Evolutionary conservation across 1,284 basidiomycete species (phyloP).

Genomic region (Ceratobasidium sp.): DNA sequence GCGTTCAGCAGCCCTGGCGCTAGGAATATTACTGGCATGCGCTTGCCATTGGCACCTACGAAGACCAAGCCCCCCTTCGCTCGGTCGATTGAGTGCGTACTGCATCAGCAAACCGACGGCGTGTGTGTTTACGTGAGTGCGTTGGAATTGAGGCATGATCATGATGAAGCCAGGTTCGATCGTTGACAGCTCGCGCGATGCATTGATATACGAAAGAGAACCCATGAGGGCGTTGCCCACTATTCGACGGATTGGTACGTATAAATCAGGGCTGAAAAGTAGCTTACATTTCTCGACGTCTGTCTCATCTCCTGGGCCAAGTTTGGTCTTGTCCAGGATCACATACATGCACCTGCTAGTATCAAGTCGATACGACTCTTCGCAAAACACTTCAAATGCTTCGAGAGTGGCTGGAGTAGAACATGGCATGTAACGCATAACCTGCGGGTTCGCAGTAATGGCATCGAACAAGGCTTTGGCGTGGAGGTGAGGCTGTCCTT

Average conservation of each 20-base stretch:
- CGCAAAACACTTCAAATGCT: conserved; percentile 19
- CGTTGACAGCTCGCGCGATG: conserved; percentile 41
- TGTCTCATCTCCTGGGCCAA: background rate
- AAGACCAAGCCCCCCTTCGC: conserved; percentile 59
- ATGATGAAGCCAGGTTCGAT: conserved; percentile 47
- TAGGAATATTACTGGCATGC: conserved; percentile 58
- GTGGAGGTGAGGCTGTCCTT: conserved; percentile 31
- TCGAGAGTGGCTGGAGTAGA: conserved; percentile 4
- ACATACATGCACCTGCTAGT: conserved; percentile 43
- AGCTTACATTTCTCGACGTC: background rate
- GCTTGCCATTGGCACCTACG: conserved; percentile 69
- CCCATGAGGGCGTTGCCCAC: conserved; percentile 33
- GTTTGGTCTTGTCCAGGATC: conserved; percentile 44
- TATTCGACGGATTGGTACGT: background rate
- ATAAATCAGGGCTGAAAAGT: background rate
- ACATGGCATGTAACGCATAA: conserved; percentile 37
- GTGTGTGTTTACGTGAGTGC: conserved; percentile 67
- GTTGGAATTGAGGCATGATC: conserved; percentile 57
- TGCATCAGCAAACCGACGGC: conserved; percentile 64
- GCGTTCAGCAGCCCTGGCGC: conserved; percentile 59
- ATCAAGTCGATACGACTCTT: conserved; percentile 34
- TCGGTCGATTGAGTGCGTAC: conserved; percentile 59
- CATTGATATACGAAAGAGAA: conserved; percentile 45
- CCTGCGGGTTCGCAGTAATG: conserved; percentile 39
- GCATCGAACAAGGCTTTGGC: conserved; percentile 13